Percentiles rank a stretch among this genome's conserved stretches.
phyloP scores from a whole-genome alignment of 305 asterid species.

The Rubia peregrina region DNA sequence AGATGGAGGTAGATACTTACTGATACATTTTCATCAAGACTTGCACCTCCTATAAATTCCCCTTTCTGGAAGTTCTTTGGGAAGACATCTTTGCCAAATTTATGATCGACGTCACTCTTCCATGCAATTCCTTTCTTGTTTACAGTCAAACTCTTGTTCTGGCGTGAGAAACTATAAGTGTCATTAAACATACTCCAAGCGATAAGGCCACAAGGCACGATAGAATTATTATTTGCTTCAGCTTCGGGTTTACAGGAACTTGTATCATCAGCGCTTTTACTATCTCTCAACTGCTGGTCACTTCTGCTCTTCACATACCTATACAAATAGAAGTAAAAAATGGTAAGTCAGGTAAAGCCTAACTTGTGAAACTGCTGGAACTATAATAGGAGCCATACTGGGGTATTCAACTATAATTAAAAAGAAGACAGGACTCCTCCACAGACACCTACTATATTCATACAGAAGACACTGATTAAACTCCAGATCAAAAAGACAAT shows the following conservation, averaged over 20 bases:
- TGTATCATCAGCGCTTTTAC: constrained; percentile 25
- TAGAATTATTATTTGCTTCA: constrained; percentile 28
- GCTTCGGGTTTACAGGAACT: constrained; percentile 66
- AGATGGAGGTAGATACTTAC: constrained; percentile 36
- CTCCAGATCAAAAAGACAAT: not conserved
- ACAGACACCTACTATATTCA: not conserved
- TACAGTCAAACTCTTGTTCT: constrained; percentile 40
- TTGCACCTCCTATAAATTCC: constrained; percentile 49
- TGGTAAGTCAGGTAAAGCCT: not conserved
- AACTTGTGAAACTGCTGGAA: not conserved
- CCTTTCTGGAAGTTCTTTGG: constrained; percentile 67
- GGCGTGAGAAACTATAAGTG: constrained; percentile 46
- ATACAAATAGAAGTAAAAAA: not conserved
- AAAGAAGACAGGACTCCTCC: not conserved
- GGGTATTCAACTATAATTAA: not conserved
- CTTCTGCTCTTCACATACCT: constrained; percentile 90
- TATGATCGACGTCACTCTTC: constrained; percentile 80
- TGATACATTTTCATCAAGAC: constrained; percentile 35
- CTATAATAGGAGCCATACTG: not conserved
- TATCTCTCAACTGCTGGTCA: constrained; percentile 67
- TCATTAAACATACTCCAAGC: constrained; percentile 92
- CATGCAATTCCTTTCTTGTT: constrained; percentile 66
- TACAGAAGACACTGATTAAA: not conserved
- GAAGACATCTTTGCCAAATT: constrained; percentile 67
- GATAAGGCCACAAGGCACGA: constrained; percentile 90